These are phyloP conservation scores for Chaetomium sp. DNA, from an alignment of 2,329 filamentous ascomycete genomes.

Conservation along the genomic window DNA sequence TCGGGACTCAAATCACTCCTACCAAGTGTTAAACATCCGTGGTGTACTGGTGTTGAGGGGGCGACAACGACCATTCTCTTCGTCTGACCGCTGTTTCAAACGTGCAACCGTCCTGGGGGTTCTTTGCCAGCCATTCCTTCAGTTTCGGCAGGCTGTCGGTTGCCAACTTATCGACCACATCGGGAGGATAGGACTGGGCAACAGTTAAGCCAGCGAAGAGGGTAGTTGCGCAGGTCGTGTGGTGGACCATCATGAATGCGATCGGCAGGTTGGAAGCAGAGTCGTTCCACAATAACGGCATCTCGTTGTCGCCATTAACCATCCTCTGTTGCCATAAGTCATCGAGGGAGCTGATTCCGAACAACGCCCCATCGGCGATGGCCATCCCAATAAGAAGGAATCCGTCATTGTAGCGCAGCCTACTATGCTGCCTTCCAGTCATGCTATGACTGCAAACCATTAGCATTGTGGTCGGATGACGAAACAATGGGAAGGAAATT, in stretches of 20 bases:
- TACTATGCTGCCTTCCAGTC: no score
- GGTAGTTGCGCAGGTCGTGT: not conserved
- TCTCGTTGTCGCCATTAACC: no score
- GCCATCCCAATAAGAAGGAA: no score
- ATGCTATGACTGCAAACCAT: no score
- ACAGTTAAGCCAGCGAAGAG: constrained; percentile 11
- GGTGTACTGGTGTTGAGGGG: not conserved
- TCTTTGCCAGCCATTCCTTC: constrained; percentile 29
- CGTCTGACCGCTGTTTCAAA: constrained; percentile 31
- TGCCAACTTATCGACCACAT: constrained; percentile 29
- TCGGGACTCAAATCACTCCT: constrained; percentile 29
- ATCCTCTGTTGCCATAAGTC: no score
- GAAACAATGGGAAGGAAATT: no score
- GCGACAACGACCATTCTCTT: constrained; percentile 30
- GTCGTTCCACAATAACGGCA: no score
- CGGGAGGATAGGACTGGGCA: constrained; percentile 24
- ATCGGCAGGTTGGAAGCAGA: no score
- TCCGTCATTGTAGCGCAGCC: no score
- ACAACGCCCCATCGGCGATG: no score
- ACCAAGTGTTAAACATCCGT: not conserved
- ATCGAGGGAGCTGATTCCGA: no score
- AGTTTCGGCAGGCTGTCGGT: constrained; percentile 25
- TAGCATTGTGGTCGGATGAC: no score
- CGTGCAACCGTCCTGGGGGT: constrained; percentile 31
- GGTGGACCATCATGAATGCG: constrained; percentile 8